phyloP scores from a whole-genome alignment of 2,329 filamentous ascomycete genomes.

The Fusarium sp. region DNA sequence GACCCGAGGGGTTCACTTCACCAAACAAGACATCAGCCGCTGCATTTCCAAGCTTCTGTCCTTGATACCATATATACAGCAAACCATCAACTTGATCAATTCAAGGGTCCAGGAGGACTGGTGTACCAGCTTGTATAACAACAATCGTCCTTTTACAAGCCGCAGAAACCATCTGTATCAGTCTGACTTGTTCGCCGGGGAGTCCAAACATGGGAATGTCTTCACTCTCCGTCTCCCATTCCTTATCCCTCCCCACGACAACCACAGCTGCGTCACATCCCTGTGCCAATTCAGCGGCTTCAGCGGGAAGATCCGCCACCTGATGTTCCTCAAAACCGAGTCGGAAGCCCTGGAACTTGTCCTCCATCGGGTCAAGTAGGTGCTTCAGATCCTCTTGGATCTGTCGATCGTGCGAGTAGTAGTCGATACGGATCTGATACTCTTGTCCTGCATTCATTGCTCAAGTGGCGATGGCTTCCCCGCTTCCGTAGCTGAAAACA shows the following conservation, averaged over 20 bases:
- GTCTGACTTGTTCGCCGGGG: neutral
- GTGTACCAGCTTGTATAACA: neutral
- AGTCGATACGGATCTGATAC: neutral
- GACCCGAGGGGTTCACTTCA: neutral
- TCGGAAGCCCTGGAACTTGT: neutral
- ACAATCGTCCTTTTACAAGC: neutral
- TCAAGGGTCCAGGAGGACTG: neutral
- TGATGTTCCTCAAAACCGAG: neutral
- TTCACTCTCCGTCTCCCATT: constrained; percentile 5
- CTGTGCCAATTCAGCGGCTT: neutral
- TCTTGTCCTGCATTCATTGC: neutral
- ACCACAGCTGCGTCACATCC: neutral
- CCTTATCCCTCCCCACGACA: constrained; percentile 1
- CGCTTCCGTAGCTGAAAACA: neutral
- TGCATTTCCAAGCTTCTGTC: neutral
- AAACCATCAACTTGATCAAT: neutral
- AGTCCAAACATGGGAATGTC: constrained; percentile 5
- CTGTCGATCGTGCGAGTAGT: neutral
- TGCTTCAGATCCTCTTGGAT: neutral
- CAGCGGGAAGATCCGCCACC: neutral
- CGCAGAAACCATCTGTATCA: neutral
- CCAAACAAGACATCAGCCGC: neutral
- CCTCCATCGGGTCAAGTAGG: neutral
- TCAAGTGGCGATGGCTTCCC: neutral
- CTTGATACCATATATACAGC: neutral